Evolutionary conservation across 202 grass and related monocot species (phyloP), one percentile per base, ranked within the genome.

Genomic region (Saccharum hybrid): DNA sequence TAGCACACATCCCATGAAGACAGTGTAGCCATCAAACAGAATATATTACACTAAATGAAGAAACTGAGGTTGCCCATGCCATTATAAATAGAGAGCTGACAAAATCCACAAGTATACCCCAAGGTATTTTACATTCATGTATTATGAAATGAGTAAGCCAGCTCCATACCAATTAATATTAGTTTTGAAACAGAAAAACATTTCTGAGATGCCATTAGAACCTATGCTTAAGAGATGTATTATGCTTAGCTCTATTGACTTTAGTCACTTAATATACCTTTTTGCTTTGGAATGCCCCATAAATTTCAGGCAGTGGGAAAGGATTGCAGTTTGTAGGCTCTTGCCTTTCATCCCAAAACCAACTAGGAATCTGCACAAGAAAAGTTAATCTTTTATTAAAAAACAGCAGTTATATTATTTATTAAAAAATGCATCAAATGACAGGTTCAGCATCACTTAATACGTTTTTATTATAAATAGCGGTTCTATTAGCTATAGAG

Each of bases 241-340:
- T 72, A 62, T 63, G 23, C 14, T 71, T 68, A 82, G 43, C 37
- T 72, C 38, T 22, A 82, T 63, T 61, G 7, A 56, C 68, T 63
- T 57, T 52, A 85, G 46, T 38, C 14, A 77, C 45, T 21, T 62
- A n/a, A 26, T 52, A 10, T 86, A 97, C 96, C 96, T 96, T 99
- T 80, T 90, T 96, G 65, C 61, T 90, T 84, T 94, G 93, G 56
- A 84, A 91, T 82, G 82, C 65, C 39, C 66, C 66, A 85, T 99
- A 99, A 88, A 79, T 83, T 90, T 99, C 91, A 87, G 96, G 93
- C 75, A 99, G 85, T 62, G 76, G 81, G 86, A 96, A 99, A 49
- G 91, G 93, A 78, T 92, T 94, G 73, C 75, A 82, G 22, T 87
- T 88, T 70, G 79, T 92, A 63, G 84, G 63, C 36, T 90, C 81